Evolutionary conservation across 2,329 filamentous ascomycete species (phyloP).

Genomic region (Cordyceps cateniannulata): DNA sequence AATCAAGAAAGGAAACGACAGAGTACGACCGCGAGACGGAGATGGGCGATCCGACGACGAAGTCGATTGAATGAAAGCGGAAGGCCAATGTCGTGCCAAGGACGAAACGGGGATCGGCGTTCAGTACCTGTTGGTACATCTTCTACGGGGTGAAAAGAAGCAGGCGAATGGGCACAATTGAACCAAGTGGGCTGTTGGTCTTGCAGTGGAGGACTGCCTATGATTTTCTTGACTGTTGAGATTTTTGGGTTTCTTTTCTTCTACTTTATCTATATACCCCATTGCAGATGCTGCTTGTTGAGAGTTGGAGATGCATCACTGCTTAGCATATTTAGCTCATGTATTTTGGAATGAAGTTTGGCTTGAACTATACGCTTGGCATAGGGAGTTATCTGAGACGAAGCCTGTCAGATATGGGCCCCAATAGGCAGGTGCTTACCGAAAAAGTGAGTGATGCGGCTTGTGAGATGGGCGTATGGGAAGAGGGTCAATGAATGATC

Average conservation of each 20-base stretch:
- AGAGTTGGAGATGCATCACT: not conserved
- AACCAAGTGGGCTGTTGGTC: not conserved
- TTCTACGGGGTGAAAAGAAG: not conserved
- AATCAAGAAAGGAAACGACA: constrained; percentile 77
- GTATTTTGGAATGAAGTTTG: not conserved
- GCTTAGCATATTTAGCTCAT: not conserved
- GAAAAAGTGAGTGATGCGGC: too few species aligned
- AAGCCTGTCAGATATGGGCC: not conserved
- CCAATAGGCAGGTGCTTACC: not conserved
- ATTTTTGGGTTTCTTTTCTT: not conserved
- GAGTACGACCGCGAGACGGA: not conserved
- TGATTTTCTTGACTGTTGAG: not conserved
- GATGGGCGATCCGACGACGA: constrained; percentile 11
- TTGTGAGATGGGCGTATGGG: too few species aligned
- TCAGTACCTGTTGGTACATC: not conserved
- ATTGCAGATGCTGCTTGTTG: not conserved
- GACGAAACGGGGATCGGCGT: not conserved
- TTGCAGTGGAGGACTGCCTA: not conserved
- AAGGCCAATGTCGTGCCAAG: not conserved
- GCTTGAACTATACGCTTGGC: not conserved
- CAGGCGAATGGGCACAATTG: not conserved
- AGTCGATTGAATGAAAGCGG: not conserved
- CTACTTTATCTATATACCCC: constrained; percentile 10
- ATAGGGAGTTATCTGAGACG: not conserved
- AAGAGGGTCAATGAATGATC: too few species aligned